Evolutionary conservation across 139 green algal species (phyloP).

Genomic region (Micractinium sp.): DNA sequence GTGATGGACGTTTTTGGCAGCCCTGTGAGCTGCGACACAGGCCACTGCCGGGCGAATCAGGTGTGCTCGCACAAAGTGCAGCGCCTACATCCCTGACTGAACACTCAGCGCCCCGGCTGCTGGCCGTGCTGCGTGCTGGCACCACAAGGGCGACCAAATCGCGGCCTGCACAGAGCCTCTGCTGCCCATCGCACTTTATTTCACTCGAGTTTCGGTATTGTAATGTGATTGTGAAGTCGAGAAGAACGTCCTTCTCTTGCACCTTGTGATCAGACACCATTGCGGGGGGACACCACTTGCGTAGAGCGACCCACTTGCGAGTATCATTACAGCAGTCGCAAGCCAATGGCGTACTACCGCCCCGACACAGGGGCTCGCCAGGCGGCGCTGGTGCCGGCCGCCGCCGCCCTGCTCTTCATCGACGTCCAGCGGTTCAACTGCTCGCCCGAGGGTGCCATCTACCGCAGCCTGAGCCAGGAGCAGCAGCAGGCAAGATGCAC

Average conservation of each 20-base stretch:
- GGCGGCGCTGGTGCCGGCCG: not conserved
- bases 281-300: too few species aligned
- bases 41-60: not conserved
- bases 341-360: slow-evolving; percentile 41
- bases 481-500: slow-evolving; percentile 4
- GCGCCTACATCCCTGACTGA: not conserved
- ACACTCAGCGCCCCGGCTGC: not conserved
- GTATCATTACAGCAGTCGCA: too few species aligned
- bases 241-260: too few species aligned
- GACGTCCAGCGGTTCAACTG: slow-evolving; percentile 80
- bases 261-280: too few species aligned
- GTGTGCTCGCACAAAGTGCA: not conserved
- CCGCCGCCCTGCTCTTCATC: slow-evolving; percentile 53
- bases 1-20: not conserved
- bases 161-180: too few species aligned
- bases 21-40: not conserved
- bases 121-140: not conserved
- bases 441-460: slow-evolving; percentile 53
- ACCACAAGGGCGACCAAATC: too few species aligned
- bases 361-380: slow-evolving; percentile 40
- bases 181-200: not conserved
- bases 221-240: too few species aligned
- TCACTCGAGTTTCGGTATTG: too few species aligned
- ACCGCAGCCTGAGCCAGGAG: slow-evolving; percentile 27
- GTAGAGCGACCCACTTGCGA: too few species aligned